These are phyloP conservation scores for Botrytis elliptica DNA, from an alignment of 2,329 filamentous ascomycete genomes.

Conservation along the genomic window DNA sequence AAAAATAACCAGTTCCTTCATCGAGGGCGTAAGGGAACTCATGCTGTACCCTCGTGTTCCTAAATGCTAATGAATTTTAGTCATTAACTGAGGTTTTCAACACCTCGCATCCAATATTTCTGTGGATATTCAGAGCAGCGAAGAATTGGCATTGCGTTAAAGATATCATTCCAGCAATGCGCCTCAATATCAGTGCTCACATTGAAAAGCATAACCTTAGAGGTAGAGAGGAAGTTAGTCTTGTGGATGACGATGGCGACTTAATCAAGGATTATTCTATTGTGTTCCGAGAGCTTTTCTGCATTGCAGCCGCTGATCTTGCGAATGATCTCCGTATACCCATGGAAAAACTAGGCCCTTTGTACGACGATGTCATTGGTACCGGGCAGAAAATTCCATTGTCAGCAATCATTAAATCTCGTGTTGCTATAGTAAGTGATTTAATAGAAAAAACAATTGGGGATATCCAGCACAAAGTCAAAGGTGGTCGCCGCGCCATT, in stretches of 20 bases:
- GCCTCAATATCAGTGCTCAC: slow-evolving; percentile 61
- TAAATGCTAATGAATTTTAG: slow-evolving; percentile 29
- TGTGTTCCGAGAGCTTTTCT: slow-evolving; percentile 81
- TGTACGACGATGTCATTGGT: slow-evolving; percentile 74
- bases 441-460: background rate
- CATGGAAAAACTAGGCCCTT: slow-evolving; percentile 61
- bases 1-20: slow-evolving; percentile 76
- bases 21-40: slow-evolving; percentile 54
- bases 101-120: slow-evolving; percentile 74
- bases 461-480: slow-evolving; percentile 18
- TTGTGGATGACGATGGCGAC: slow-evolving; percentile 54
- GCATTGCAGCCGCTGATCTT: slow-evolving; percentile 72
- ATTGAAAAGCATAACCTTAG: slow-evolving; percentile 39
- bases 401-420: slow-evolving; percentile 18
- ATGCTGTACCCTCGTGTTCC: background rate
- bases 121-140: slow-evolving; percentile 83
- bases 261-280: slow-evolving; percentile 69
- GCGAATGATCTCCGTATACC: slow-evolving; percentile 64
- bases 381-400: slow-evolving; percentile 50
- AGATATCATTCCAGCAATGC: slow-evolving; percentile 70
- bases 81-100: slow-evolving; percentile 73
- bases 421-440: slow-evolving; percentile 3
- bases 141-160: slow-evolving; percentile 71
- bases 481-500: slow-evolving; percentile 11
- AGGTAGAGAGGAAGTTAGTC: slow-evolving; percentile 45